Conservation (phyloP, 2,329 filamentous ascomycete genomes). For the Xylariales sp. region DNA sequence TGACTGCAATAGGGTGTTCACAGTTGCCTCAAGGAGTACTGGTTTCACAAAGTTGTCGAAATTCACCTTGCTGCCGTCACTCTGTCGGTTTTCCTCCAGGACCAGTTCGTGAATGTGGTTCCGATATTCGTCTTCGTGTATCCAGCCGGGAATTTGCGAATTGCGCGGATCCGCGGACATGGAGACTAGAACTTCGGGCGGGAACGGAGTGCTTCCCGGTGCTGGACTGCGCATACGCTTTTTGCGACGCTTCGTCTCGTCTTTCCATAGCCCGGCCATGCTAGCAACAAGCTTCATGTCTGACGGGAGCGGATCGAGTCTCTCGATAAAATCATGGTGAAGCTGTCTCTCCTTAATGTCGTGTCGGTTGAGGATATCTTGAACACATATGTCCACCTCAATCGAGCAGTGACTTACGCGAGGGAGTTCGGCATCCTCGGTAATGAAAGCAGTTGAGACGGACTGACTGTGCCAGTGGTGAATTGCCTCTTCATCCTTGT, state of each 20-base stretch:
- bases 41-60: constrained; percentile 64
- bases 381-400: constrained; percentile 84
- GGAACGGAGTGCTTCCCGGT: constrained; percentile 70
- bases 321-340: constrained; percentile 84
- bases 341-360: constrained; percentile 71
- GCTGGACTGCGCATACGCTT: constrained; percentile 60
- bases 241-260: constrained; percentile 78
- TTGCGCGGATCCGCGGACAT: constrained; percentile 82
- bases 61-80: constrained; percentile 36
- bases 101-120: constrained; percentile 61
- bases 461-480: constrained; percentile 80
- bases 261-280: constrained; percentile 89
- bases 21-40: constrained; percentile 45
- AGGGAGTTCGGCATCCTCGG: constrained; percentile 60
- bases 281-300: constrained; percentile 85
- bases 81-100: constrained; percentile 53
- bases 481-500: constrained; percentile 52
- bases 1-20: constrained; percentile 78
- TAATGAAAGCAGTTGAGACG: constrained; percentile 54
- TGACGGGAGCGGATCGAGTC: constrained; percentile 53
- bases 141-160: constrained; percentile 74
- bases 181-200: constrained; percentile 73
- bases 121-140: constrained; percentile 82
- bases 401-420: constrained; percentile 83
- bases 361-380: constrained; percentile 79